Conservation (phyloP, 2,329 filamentous ascomycete genomes). For the Furcasterigmium furcatum region DNA sequence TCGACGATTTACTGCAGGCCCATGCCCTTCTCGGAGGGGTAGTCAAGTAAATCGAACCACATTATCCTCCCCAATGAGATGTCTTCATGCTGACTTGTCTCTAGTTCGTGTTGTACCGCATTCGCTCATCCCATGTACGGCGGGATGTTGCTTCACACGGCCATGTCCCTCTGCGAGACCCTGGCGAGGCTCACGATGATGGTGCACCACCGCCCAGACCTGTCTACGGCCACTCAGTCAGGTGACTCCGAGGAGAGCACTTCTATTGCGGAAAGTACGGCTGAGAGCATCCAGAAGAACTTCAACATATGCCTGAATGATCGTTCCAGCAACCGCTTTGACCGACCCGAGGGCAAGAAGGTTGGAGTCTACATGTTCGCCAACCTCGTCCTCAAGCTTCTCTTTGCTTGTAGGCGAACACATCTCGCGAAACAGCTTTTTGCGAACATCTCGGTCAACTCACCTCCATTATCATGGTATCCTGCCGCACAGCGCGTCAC, state of each 20-base stretch:
- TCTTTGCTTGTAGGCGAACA: constrained; percentile 83
- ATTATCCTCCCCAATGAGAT: background rate
- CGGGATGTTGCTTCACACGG: constrained; percentile 76
- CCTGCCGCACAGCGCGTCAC: constrained; percentile 85
- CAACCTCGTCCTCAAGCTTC: constrained; percentile 82
- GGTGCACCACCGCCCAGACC: constrained; percentile 74
- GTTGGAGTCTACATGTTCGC: constrained; percentile 88
- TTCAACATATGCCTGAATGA: constrained; percentile 90
- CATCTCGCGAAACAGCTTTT: constrained; percentile 86
- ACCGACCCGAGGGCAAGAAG: constrained; percentile 78
- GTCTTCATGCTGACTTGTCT: constrained; percentile 1
- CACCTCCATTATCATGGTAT: constrained; percentile 76
- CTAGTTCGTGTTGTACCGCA: constrained; percentile 77
- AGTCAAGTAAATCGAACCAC: constrained; percentile 63
- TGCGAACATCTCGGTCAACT: constrained; percentile 79
- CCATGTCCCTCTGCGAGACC: constrained; percentile 76
- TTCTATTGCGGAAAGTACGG: constrained; percentile 80
- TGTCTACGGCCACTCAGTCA: constrained; percentile 64
- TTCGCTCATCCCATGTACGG: constrained; percentile 78
- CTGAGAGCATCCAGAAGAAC: constrained; percentile 84
- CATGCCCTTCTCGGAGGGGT: constrained; percentile 72
- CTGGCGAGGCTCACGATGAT: constrained; percentile 81
- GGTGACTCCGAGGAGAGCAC: constrained; percentile 68
- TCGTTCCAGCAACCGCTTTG: constrained; percentile 62
- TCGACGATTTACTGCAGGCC: constrained; percentile 69